Evolutionary conservation across 2,329 filamentous ascomycete genomes (phyloP).

Genomic region (Elsinoe ampelina): DNA sequence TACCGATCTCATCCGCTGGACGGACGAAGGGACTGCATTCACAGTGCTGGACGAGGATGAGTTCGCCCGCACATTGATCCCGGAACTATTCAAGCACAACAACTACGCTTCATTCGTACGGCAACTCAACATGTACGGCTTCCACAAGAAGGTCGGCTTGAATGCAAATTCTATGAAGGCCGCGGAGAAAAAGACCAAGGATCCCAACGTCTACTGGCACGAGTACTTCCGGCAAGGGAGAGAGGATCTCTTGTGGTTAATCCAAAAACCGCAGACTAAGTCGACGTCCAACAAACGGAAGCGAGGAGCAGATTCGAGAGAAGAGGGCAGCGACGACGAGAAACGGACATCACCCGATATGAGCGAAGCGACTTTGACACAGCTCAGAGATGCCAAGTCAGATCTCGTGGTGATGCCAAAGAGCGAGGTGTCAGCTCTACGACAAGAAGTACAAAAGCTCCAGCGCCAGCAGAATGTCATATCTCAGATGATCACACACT

Average conservation of each 20-base stretch:
- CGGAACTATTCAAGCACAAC: slow-evolving; percentile 70
- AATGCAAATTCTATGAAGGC: slow-evolving; percentile 98
- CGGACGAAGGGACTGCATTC: slow-evolving; percentile 90
- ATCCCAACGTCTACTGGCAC: slow-evolving; percentile 95
- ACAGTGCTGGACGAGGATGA: slow-evolving; percentile 94
- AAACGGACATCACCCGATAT: slow-evolving; percentile 32
- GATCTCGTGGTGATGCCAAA: slow-evolving; percentile 46
- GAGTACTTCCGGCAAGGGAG: slow-evolving; percentile 90
- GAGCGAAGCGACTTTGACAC: slow-evolving; percentile 32
- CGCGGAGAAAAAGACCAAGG: slow-evolving; percentile 86
- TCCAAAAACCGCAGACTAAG: slow-evolving; percentile 84
- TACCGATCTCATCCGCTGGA: slow-evolving; percentile 93
- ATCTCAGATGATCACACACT: slow-evolving; percentile 65
- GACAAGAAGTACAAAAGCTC: slow-evolving; percentile 70
- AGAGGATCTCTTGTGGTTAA: slow-evolving; percentile 87
- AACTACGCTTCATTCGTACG: slow-evolving; percentile 71
- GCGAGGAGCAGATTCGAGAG: slow-evolving; percentile 43
- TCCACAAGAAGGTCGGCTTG: slow-evolving; percentile 52
- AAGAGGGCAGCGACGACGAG: slow-evolving; percentile 65
- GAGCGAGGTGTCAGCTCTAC: slow-evolving; percentile 68
- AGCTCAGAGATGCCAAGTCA: slow-evolving; percentile 23
- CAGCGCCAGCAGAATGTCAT: slow-evolving; percentile 83
- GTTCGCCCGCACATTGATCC: slow-evolving; percentile 64
- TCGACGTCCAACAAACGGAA: slow-evolving; percentile 40
- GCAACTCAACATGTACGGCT: slow-evolving; percentile 53